Conservation (phyloP, 2,329 filamentous ascomycete species). For the Penicillium nordicum region DNA sequence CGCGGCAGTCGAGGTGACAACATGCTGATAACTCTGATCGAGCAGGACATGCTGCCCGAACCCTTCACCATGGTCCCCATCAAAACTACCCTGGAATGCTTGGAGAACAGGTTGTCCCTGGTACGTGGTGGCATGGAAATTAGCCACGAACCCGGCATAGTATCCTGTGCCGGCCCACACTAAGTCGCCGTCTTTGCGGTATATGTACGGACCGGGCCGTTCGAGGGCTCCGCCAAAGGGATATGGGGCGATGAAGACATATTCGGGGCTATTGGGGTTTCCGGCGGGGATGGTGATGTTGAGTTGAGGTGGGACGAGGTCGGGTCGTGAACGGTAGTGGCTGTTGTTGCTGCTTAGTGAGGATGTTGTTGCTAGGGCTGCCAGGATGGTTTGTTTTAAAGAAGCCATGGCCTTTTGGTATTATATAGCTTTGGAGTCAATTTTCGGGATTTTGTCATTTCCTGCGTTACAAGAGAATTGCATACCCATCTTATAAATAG, state of each 20-base stretch:
- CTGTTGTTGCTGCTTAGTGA: neutral
- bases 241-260: constrained; percentile 33
- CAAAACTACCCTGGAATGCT: constrained; percentile 51
- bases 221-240: constrained; percentile 31
- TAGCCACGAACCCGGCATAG: constrained; percentile 49
- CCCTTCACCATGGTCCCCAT: constrained; percentile 48
- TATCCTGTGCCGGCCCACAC: constrained; percentile 54
- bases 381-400: neutral
- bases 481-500: neutral
- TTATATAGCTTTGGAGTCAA: neutral
- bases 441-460: neutral
- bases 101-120: constrained; percentile 50
- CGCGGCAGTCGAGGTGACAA: constrained; percentile 47
- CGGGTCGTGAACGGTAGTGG: neutral
- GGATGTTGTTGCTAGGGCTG: neutral
- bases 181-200: constrained; percentile 50
- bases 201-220: constrained; percentile 53
- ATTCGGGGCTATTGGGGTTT: constrained; percentile 24
- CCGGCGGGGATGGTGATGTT: constrained; percentile 31
- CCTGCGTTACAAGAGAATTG: no score
- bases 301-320: neutral
- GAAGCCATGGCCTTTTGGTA: neutral
- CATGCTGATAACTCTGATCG: constrained; percentile 51
- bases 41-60: constrained; percentile 52
- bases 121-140: constrained; percentile 47